Conservation (phyloP, 2,329 filamentous ascomycete genomes). For the Hymenoscyphus albidus region DNA sequence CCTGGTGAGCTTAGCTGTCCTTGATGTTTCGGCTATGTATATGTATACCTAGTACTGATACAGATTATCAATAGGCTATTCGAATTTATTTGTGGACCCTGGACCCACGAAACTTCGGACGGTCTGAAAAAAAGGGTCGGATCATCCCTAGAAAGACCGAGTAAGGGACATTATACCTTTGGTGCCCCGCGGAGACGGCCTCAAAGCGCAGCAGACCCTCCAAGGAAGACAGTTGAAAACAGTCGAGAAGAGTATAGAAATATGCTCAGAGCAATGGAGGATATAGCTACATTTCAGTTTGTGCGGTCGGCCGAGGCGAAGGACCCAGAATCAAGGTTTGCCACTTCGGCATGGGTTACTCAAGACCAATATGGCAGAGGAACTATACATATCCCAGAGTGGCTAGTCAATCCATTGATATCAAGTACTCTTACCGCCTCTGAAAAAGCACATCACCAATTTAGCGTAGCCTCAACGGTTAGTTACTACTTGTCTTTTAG, state of each 20-base stretch:
- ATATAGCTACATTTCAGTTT: neutral
- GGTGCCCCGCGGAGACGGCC: too few relatives aligned
- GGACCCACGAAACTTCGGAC: neutral
- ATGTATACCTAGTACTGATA: neutral
- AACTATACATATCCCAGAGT: neutral
- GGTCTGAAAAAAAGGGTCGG: too few relatives aligned
- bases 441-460: neutral
- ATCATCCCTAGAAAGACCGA: too few relatives aligned
- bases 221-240: neutral
- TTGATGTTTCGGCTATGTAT: neutral
- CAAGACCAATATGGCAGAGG: neutral
- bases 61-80: neutral
- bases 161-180: too few relatives aligned
- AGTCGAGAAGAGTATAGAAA: neutral
- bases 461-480: neutral
- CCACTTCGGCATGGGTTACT: neutral
- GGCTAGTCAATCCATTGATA: neutral
- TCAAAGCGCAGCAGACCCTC: neutral
- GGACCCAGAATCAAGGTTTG: neutral
- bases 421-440: neutral
- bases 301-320: neutral
- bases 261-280: neutral
- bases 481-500: neutral
- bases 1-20: neutral
- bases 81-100: neutral